Evolutionary conservation across 768 basidiomycete genomes (phyloP).

Genomic region (Pleurotus citrinopileatus): DNA sequence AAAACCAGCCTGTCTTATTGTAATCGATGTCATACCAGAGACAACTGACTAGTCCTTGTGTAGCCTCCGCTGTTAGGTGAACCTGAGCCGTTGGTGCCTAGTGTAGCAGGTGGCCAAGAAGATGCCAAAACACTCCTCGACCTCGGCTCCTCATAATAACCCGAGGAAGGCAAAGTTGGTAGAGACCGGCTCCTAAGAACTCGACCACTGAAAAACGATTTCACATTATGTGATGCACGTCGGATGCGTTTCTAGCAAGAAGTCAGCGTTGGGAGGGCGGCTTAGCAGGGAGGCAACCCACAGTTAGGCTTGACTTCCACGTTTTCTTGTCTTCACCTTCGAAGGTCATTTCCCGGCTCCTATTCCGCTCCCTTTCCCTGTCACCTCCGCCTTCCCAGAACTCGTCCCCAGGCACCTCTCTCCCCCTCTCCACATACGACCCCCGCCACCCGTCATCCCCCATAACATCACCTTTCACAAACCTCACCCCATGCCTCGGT

Average conservation of each 20-base stretch:
- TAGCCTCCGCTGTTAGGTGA: not conserved
- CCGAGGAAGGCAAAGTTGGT: not conserved
- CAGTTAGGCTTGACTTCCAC: not conserved
- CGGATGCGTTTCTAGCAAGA: slow-evolving; percentile 2
- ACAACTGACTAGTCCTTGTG: not conserved
- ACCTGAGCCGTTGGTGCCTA: not conserved
- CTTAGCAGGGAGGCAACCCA: not conserved
- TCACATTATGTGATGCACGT: not conserved
- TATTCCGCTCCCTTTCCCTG: not conserved
- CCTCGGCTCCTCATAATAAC: not conserved
- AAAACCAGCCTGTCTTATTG: too few relatives aligned
- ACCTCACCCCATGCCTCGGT: slow-evolving; percentile 1
- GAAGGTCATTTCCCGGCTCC: not conserved
- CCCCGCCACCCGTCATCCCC: not conserved
- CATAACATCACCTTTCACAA: not conserved
- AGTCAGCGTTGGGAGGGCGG: not conserved
- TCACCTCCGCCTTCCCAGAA: not conserved
- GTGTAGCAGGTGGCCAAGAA: not conserved
- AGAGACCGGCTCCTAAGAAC: slow-evolving; percentile 1
- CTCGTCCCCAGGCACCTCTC: not conserved
- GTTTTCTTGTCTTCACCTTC: not conserved
- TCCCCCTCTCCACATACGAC: not conserved
- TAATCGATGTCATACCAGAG: not conserved
- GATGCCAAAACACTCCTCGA: not conserved
- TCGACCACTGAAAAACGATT: slow-evolving; percentile 3